Percentiles rank a stretch among this genome's conserved stretches.
phyloP scores from a whole-genome alignment of 2,329 filamentous ascomycete genomes.

The Penicillium sp. region DNA sequence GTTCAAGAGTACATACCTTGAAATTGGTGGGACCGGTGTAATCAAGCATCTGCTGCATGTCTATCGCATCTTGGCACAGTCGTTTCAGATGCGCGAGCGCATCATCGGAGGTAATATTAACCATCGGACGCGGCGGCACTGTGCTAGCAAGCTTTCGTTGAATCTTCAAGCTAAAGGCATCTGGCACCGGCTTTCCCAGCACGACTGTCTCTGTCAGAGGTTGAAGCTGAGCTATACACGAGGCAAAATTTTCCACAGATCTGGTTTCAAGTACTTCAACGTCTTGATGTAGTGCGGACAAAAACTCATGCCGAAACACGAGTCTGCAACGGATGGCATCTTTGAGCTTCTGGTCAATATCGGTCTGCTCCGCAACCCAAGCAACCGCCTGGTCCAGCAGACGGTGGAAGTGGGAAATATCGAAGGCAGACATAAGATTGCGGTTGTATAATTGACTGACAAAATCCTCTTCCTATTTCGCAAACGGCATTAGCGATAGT shows the following conservation, averaged over 20 bases:
- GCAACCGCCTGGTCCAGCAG: constrained; percentile 49
- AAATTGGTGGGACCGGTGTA: constrained; percentile 62
- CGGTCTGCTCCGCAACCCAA: constrained; percentile 38
- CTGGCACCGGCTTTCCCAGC: constrained; percentile 57
- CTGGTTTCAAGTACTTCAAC: constrained; percentile 25
- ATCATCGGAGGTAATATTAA: constrained; percentile 63
- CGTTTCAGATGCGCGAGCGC: constrained; percentile 61
- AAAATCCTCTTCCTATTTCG: constrained; percentile 78
- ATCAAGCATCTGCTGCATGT: constrained; percentile 58
- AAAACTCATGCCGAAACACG: constrained; percentile 51
- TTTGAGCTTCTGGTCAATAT: constrained; percentile 32
- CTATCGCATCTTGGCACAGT: constrained; percentile 62
- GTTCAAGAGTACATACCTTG: constrained; percentile 44
- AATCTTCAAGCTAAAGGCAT: constrained; percentile 81
- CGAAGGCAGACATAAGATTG: constrained; percentile 59
- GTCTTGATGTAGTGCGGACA: constrained; percentile 35
- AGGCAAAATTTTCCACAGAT: constrained; percentile 23
- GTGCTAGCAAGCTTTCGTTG: constrained; percentile 88
- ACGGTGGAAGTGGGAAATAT: constrained; percentile 48
- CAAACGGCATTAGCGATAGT: constrained; percentile 12
- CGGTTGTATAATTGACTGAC: constrained; percentile 84
- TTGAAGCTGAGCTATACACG: constrained; percentile 41
- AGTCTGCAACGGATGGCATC: constrained; percentile 58
- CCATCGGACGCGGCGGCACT: constrained; percentile 83
- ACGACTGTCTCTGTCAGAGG: constrained; percentile 52